A percentile compares a stretch with the other conserved stretches of the same genome.
These are phyloP conservation scores for Solanum commersonii DNA, from an alignment of 257 asterid genomes.

Conservation along the genomic window DNA sequence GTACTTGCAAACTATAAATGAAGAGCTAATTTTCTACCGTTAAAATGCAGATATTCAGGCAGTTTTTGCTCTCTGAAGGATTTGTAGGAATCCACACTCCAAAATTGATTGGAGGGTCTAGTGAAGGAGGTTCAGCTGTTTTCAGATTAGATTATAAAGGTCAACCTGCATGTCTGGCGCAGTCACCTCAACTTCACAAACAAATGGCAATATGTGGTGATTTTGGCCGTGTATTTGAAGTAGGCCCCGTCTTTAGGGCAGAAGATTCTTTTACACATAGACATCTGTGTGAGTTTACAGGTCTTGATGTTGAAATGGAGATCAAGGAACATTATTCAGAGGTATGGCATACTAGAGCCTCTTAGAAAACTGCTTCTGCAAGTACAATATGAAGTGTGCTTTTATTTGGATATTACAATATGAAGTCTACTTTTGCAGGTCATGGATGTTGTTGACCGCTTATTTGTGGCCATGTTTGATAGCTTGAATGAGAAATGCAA, in stretches of 20 bases:
- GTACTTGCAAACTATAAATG: neutral
- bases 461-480: slow-evolving; percentile 83
- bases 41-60: slow-evolving; percentile 48
- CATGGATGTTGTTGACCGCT: slow-evolving; percentile 74
- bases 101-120: slow-evolving; percentile 74
- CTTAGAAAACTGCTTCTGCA: neutral
- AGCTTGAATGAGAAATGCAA: slow-evolving; percentile 49
- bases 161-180: slow-evolving; percentile 83
- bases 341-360: slow-evolving; percentile 26
- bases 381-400: neutral
- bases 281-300: slow-evolving; percentile 88
- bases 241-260: slow-evolving; percentile 87
- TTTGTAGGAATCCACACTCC: slow-evolving; percentile 80
- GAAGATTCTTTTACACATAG: slow-evolving; percentile 91
- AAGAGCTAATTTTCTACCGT: neutral
- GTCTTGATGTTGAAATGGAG: slow-evolving; percentile 96
- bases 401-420: neutral
- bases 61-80: slow-evolving; percentile 46
- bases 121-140: slow-evolving; percentile 96
- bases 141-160: slow-evolving; percentile 80
- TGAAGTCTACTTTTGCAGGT: slow-evolving; percentile 40
- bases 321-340: slow-evolving; percentile 86
- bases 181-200: slow-evolving; percentile 91
- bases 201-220: slow-evolving; percentile 91
- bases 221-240: slow-evolving; percentile 77